Percentiles rank a stretch among this genome's conserved stretches.
Conservation (phyloP, 371 early-diverging fungal genomes). For the Lichtheimia ornata region DNA sequence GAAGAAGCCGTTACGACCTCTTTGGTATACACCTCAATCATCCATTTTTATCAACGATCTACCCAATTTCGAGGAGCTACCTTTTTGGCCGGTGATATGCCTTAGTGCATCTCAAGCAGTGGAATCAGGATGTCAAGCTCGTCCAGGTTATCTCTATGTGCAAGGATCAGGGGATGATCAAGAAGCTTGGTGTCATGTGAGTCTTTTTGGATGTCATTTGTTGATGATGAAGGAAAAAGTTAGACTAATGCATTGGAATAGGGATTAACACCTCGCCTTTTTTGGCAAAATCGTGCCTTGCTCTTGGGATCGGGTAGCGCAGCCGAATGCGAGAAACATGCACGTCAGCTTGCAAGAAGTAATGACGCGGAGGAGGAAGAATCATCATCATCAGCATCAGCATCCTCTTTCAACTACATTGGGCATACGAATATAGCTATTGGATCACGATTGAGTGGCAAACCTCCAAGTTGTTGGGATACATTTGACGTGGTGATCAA, state of each 20-base stretch:
- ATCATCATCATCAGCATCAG: background rate
- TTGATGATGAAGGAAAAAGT: background rate
- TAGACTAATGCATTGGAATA: conserved; percentile 6
- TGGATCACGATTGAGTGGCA: conserved; percentile 52
- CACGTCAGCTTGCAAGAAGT: conserved; percentile 33
- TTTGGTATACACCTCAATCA: conserved; percentile 79
- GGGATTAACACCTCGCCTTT: conserved; percentile 55
- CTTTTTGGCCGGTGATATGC: conserved; percentile 71
- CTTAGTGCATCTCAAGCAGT: conserved; percentile 72
- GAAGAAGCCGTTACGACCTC: conserved; percentile 73
- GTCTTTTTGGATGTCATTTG: background rate
- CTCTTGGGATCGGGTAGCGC: conserved; percentile 43
- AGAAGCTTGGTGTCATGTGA: conserved; percentile 72
- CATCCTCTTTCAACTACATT: conserved; percentile 45
- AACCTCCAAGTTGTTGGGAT: conserved; percentile 58
- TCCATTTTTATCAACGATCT: conserved; percentile 37
- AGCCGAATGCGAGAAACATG: conserved; percentile 50
- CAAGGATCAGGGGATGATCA: conserved; percentile 92
- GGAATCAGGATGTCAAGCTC: conserved; percentile 51
- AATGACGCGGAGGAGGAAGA: conserved; percentile 11
- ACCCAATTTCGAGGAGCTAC: conserved; percentile 50
- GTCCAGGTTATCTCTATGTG: conserved; percentile 70
- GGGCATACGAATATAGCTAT: conserved; percentile 62
- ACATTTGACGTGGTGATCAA: conserved; percentile 67
- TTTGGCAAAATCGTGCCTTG: conserved; percentile 67